phyloP scores from a whole-genome alignment of 1,284 basidiomycete species.

The Phlebopus sp. region DNA sequence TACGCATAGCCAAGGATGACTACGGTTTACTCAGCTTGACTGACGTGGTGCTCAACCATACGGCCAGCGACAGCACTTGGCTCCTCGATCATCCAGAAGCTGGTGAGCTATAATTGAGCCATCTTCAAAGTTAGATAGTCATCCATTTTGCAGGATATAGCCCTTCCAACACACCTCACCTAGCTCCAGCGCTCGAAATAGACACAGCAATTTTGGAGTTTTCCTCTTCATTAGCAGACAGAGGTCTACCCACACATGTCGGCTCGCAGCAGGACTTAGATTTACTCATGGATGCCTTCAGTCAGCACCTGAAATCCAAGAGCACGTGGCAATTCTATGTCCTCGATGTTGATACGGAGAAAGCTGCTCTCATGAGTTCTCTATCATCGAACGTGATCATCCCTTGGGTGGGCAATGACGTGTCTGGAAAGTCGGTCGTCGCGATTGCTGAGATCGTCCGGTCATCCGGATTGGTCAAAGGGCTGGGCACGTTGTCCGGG shows the following conservation, averaged over 20 bases:
- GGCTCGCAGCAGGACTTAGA: constrained; percentile 68
- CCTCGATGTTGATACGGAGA: constrained; percentile 66
- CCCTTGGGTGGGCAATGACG: constrained; percentile 55
- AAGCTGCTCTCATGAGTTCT: constrained; percentile 50
- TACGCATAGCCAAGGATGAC: constrained; percentile 73
- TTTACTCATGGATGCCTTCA: constrained; percentile 61
- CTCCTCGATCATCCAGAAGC: constrained; percentile 92
- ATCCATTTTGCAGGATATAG: constrained; percentile 68
- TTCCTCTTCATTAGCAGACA: constrained; percentile 60
- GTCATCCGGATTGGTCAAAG: constrained; percentile 51
- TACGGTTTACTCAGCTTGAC: constrained; percentile 87
- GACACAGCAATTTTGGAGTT: constrained; percentile 84
- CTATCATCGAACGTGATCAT: constrained; percentile 43
- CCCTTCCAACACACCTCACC: constrained; percentile 84
- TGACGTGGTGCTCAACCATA: constrained; percentile 95
- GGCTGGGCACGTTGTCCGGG: constrained; percentile 57
- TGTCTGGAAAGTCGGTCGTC: constrained; percentile 58
- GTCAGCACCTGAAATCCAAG: constrained; percentile 57
- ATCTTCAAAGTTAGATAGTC: constrained; percentile 3
- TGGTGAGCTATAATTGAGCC: constrained; percentile 46
- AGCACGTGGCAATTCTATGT: constrained; percentile 93
- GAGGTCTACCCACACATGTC: constrained; percentile 72
- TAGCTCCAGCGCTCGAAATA: constrained; percentile 84
- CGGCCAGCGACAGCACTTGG: constrained; percentile 90
- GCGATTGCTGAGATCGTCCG: constrained; percentile 69